Evolutionary conservation across 2,329 filamentous ascomycete genomes (phyloP).

Genomic region (Nannizziopsis arthrosporioides): DNA sequence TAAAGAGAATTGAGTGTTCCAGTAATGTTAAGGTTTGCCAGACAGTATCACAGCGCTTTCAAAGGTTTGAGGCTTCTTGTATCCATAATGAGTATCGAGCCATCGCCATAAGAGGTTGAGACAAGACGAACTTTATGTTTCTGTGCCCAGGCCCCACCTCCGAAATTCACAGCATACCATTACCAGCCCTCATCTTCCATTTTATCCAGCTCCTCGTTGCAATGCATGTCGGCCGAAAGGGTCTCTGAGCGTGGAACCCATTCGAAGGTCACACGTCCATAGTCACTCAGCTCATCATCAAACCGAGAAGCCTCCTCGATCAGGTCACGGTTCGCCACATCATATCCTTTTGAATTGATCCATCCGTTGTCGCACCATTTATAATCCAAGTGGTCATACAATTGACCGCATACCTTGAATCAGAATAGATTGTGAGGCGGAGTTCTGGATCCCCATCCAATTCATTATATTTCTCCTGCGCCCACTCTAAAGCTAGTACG

Average conservation of each 20-base stretch:
- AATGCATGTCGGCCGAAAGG: conserved; percentile 22
- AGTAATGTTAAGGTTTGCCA: no score
- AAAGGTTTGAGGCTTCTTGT: no score
- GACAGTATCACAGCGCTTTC: no score
- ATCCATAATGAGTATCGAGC: no score
- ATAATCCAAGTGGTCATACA: conserved; percentile 26
- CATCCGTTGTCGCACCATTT: conserved; percentile 28
- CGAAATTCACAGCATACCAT: no score
- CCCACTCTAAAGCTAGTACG: conserved; percentile 41
- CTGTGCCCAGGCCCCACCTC: no score
- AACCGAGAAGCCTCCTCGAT: conserved; percentile 23
- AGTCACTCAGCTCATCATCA: conserved; percentile 17
- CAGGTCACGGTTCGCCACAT: conserved; percentile 29
- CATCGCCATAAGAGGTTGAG: no score
- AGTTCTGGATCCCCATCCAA: conserved; percentile 17
- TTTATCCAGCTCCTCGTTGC: conserved; percentile 24
- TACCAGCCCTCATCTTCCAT: conserved; percentile 10
- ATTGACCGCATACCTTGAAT: conserved; percentile 28
- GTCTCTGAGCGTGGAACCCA: conserved; percentile 29
- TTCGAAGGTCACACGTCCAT: conserved; percentile 24
- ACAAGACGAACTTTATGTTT: no score
- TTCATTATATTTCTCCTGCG: conserved; percentile 24
- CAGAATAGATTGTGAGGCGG: conserved; percentile 24
- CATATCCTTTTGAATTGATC: conserved; percentile 20
- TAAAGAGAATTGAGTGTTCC: no score